phyloP scores from a whole-genome alignment of 1,284 basidiomycete genomes.

The Trametes hirsuta region DNA sequence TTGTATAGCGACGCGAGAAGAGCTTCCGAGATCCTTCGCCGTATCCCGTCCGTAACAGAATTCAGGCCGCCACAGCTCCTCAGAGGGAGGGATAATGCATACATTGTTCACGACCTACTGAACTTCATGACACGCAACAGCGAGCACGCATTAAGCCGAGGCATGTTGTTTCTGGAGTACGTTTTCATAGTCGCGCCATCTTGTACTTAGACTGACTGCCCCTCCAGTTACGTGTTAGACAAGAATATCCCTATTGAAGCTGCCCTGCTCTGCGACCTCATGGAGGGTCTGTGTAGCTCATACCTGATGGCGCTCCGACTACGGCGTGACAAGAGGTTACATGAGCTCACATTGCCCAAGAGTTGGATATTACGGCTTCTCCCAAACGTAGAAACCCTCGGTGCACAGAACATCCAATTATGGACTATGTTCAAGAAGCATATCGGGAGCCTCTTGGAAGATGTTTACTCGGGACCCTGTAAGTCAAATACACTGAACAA shows the following conservation, averaged over 20 bases:
- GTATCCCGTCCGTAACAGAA: conserved; percentile 22
- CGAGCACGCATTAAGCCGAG: conserved; percentile 31
- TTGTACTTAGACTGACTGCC: not conserved
- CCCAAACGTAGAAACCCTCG: not conserved
- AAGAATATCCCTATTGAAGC: conserved; percentile 40
- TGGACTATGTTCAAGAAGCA: conserved; percentile 27
- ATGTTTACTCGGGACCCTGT: conserved; percentile 35
- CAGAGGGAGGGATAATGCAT: conserved; percentile 20
- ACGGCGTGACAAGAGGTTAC: conserved; percentile 32
- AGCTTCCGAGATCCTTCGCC: conserved; percentile 20
- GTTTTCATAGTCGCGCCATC: not conserved
- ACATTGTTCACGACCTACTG: conserved; percentile 43
- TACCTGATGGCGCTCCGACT: conserved; percentile 39
- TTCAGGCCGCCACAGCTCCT: conserved; percentile 2
- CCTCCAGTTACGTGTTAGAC: conserved; percentile 45
- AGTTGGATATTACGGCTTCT: conserved; percentile 46
- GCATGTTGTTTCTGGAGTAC: conserved; percentile 33
- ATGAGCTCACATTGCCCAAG: conserved; percentile 50
- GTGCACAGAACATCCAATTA: conserved; percentile 8
- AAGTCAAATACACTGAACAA: conserved; percentile 19
- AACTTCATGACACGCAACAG: conserved; percentile 28
- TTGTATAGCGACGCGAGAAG: conserved; percentile 24
- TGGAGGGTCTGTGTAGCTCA: conserved; percentile 47
- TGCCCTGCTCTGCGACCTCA: conserved; percentile 47
- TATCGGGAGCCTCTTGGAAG: conserved; percentile 35